Evolutionary conservation across 345 rosid species (phyloP), one percentile per base, ranked within the genome.

Genomic region (Fremontodendron californicum): DNA sequence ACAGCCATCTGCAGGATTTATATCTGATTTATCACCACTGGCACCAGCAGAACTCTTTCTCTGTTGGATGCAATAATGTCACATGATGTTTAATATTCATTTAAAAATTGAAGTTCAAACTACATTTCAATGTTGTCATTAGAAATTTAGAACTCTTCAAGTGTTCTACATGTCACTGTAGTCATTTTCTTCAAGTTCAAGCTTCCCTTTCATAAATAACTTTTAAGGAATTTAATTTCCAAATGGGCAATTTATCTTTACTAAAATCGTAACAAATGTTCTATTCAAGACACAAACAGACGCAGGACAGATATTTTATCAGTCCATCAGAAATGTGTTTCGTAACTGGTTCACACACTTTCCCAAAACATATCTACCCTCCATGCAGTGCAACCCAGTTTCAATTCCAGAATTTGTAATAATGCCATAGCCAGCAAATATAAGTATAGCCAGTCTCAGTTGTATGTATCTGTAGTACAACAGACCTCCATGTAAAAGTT

Each of bases 21-120:
- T 76, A 75, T 86, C 87, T 39, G 85, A 64, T 80, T 79, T 84
- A 75, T 81, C 81, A 77, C 76, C 82, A 40, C 79, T 81, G 60
- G 77, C 81, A 82, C 82, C 80, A 75, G 81, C 45, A 19, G 78
- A 74, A 68, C 81, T 82, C 78, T 86, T 93, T 84, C 97, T 89
- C 99, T 96, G 91, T 81, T 85, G 52, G 45, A 76, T 40, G 45
- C 40, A 79, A 75, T 49, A 73, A 27, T 39, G 72, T 55, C 19
- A 81, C 45, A 13, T 71, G 49, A 74, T 2, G 25, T 58, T 76
- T 11, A 61, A 64, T 40, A 57, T 78, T 60, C 16, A 70, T 66
- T 43, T 35, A n/a, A 58, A 55, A 7, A 11, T 25, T 68, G 7
- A 11, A 42, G 23, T 16, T 48, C 25, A 46, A 46, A 29, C 13